These are phyloP conservation scores for Dimargaris cristalligena DNA, from an alignment of 192 early-diverging fungal species.

Conservation along the genomic window DNA sequence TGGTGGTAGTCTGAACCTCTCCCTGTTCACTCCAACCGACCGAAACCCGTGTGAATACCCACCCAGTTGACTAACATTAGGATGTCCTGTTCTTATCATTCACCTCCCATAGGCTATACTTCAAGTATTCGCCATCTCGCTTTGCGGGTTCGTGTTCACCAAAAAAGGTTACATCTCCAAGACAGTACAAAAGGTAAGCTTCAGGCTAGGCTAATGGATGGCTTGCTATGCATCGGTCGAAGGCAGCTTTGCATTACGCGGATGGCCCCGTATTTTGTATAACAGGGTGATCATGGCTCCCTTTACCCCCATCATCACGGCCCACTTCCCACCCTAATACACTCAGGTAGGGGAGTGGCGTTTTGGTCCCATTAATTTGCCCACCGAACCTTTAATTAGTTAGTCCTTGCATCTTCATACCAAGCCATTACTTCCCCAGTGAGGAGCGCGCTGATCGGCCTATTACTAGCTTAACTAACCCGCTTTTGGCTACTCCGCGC, in stretches of 20 bases:
- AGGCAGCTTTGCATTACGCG: neutral
- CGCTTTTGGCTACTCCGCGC: slow-evolving; percentile 6
- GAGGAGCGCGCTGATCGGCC: neutral
- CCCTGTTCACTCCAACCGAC: neutral
- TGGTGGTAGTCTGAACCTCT: neutral
- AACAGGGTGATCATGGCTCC: neutral
- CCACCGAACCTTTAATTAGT: neutral
- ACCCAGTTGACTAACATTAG: neutral
- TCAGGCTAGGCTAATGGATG: neutral
- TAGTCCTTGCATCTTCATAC: neutral
- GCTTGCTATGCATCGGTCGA: neutral
- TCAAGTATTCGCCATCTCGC: slow-evolving; percentile 27
- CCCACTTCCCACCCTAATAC: too few species aligned
- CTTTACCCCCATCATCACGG: neutral
- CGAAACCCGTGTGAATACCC: neutral
- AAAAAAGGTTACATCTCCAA: slow-evolving; percentile 26
- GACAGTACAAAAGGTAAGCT: slow-evolving; percentile 28
- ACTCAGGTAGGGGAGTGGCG: too few species aligned
- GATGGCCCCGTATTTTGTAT: neutral
- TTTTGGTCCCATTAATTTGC: neutral
- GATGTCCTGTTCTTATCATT: neutral
- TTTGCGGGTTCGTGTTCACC: slow-evolving; percentile 29
- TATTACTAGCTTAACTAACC: neutral
- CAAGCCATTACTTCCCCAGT: slow-evolving; percentile 3
- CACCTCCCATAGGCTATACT: slow-evolving; percentile 17